Evolutionary conservation across 805 yeast genomes (phyloP), one percentile per base, ranked within the genome.

Genomic region (Candida nitratophila): DNA sequence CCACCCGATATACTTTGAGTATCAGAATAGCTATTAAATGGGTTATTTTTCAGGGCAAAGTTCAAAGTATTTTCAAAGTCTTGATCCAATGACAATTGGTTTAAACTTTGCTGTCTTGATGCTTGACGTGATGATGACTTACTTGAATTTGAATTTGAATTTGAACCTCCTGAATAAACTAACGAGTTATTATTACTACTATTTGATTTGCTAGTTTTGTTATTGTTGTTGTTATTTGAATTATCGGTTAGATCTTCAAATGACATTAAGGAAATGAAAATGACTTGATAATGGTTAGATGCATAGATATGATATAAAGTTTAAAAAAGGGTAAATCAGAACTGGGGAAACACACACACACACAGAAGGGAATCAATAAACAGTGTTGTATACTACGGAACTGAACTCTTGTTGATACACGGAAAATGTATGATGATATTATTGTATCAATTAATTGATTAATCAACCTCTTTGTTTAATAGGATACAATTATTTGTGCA

Each of bases 11-110:
- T 34, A 19, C 37, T 20, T 20, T 9, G 20, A 6, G 20, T 32
- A 20, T 34, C 37, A 5, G 37, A 34, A 15, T 34, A 34, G 20
- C 12, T 20, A 9, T 3, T 14, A 44, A 56, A 66, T 53, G 64
- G 70, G 50, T 68, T 70, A 59, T 63, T 79, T 53, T 77, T 77
- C 50, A 83, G 64, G 1, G 88, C 91, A 40, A 77, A 77, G 53
- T 81, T 85, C 46, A 81, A 66, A 11, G 84, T 78, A 49, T 69
- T 71, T 56, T 83, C 88, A 55, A 83, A 76, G 51, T 71, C 71
- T 50, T 76, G 74, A 51, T 83, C 88, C 53, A 81, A 71, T 34
- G 53, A 52, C 12, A 78, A 67, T 39, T 74, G 74, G 27, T 54
- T 63, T 34, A 61, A 47, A 46, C 62, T 61, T 37, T 53, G 63